A percentile compares a stretch with the other conserved stretches of the same genome.
phyloP scores from a whole-genome alignment of 129 eudicot genomes.

The Lactuca sativa region DNA sequence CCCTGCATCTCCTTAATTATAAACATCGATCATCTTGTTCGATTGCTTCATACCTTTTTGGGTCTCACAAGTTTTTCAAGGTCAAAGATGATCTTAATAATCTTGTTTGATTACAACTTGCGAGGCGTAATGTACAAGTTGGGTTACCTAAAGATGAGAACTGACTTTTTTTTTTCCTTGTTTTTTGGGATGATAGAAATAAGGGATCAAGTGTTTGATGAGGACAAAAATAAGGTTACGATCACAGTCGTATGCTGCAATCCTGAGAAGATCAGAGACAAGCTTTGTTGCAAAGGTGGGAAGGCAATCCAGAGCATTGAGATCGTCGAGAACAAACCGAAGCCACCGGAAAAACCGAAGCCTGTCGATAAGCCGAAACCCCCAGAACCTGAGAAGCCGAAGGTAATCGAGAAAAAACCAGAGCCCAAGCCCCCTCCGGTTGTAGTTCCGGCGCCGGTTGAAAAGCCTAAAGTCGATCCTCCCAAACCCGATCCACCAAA shows the following conservation, averaged over 20 bases:
- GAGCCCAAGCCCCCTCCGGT: conserved; percentile 8
- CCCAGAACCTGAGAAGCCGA: conserved; percentile 21
- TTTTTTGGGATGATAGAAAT: conserved; percentile 52
- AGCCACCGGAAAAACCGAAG: conserved; percentile 26
- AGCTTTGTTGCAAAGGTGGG: conserved; percentile 64
- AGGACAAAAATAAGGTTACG: conserved; percentile 54
- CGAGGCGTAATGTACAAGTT: not conserved
- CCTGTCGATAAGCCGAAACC: conserved; percentile 10
- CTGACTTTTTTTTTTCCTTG: conserved; percentile 5
- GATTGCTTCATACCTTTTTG: not conserved
- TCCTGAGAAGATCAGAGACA: conserved; percentile 82
- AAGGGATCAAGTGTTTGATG: conserved; percentile 70
- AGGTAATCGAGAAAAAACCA: conserved; percentile 28
- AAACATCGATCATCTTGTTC: not conserved
- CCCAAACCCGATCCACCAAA: conserved; percentile 11
- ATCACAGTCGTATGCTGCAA: conserved; percentile 80
- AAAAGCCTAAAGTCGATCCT: conserved; percentile 14
- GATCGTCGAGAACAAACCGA: conserved; percentile 41
- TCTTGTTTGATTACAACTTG: not conserved
- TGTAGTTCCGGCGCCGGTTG: conserved; percentile 5
- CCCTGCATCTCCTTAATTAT: not conserved
- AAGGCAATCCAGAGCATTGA: conserved; percentile 61
- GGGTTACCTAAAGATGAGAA: not conserved
- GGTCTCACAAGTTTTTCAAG: not conserved
- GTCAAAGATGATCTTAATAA: not conserved